Evolutionary conservation across 495 filamentous ascomycete genomes (phyloP).

Genomic region (Bombardia bombarda): DNA sequence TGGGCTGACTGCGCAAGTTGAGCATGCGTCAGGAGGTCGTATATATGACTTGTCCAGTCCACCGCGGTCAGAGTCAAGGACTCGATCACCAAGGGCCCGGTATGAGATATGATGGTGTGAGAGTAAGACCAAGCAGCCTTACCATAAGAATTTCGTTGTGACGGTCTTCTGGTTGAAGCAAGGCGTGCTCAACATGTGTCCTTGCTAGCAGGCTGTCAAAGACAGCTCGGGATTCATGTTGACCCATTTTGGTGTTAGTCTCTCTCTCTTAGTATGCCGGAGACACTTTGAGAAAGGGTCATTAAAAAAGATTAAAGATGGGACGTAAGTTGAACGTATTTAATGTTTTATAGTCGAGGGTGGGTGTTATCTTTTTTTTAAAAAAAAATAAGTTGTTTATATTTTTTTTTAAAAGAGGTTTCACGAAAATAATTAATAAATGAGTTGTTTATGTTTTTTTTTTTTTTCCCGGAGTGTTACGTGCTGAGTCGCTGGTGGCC

Average conservation of each 20-base stretch:
- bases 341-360: neutral
- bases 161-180: constrained; percentile 15
- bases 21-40: constrained; percentile 16
- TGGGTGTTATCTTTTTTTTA: neutral
- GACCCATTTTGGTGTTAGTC: constrained; percentile 8
- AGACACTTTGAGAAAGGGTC: no score
- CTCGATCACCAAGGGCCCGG: no score
- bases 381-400: no score
- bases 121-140: neutral
- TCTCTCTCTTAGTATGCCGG: no score
- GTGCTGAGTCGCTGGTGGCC: no score
- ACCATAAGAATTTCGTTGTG: constrained; percentile 20
- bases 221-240: constrained; percentile 8
- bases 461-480: no score
- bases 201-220: constrained; percentile 22
- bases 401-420: neutral
- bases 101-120: no score
- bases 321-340: neutral
- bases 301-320: no score
- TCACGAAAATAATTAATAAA: neutral
- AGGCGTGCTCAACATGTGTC: constrained; percentile 21
- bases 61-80: constrained; percentile 18
- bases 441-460: neutral
- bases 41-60: constrained; percentile 15
- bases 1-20: constrained; percentile 2